These are phyloP conservation scores for Austroboletus eburneus DNA, from an alignment of 768 basidiomycete genomes.

Conservation along the genomic window DNA sequence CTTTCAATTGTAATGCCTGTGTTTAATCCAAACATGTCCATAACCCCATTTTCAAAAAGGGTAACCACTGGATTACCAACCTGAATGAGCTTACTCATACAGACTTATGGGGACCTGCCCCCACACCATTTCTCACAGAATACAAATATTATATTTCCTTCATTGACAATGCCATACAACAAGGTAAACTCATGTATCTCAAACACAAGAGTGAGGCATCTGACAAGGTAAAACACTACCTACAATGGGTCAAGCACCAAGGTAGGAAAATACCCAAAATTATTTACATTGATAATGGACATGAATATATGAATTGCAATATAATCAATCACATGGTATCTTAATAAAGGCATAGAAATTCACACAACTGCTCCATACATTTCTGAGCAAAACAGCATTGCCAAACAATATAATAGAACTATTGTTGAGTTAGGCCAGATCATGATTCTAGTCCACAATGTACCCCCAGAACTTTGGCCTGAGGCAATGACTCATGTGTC, in stretches of 20 bases:
- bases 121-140: slow-evolving; percentile 4
- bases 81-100: background rate
- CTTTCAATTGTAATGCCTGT: background rate
- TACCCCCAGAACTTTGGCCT: slow-evolving; percentile 20
- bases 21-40: background rate
- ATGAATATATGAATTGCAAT: slow-evolving; percentile 27
- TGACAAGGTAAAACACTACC: slow-evolving; percentile 8
- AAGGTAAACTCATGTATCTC: background rate
- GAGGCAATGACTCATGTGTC: slow-evolving; percentile 26
- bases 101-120: background rate
- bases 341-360: slow-evolving; percentile 24
- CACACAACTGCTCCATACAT: slow-evolving; percentile 34
- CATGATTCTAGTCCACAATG: slow-evolving; percentile 29
- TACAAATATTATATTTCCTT: slow-evolving; percentile 23
- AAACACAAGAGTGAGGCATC: background rate
- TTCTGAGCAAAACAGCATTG: slow-evolving; percentile 35
- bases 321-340: slow-evolving; percentile 18
- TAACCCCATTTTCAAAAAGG: background rate
- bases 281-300: slow-evolving; percentile 30
- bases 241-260: slow-evolving; percentile 12
- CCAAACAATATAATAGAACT: slow-evolving; percentile 36
- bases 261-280: background rate
- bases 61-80: background rate
- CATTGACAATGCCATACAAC: background rate
- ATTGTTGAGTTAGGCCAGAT: slow-evolving; percentile 26